Evolutionary conservation across 305 asterid genomes (phyloP).

Genomic region (Salvia sclarea): DNA sequence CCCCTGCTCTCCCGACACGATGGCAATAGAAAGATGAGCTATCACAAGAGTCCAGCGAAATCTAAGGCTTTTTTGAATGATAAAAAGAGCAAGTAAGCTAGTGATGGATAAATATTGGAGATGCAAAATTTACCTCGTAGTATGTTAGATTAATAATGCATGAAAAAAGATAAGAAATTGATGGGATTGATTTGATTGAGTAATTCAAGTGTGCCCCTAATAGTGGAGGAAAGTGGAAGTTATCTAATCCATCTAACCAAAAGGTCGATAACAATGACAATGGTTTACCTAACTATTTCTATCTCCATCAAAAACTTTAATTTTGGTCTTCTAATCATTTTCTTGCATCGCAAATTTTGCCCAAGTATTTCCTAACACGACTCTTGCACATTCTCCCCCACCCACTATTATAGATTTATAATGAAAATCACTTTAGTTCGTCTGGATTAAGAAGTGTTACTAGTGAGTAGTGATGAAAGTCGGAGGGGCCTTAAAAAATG

Average conservation of each 20-base stretch:
- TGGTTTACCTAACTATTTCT: background rate
- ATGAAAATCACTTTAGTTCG: background rate
- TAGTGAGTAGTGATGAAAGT: too few species aligned
- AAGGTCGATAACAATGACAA: constrained; percentile 12
- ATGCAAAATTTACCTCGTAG: constrained; percentile 18
- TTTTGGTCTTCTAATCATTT: constrained; percentile 12
- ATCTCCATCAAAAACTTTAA: background rate
- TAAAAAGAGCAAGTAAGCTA: background rate
- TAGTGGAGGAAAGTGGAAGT: constrained; percentile 33
- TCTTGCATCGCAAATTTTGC: background rate
- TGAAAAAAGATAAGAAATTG: constrained; percentile 29
- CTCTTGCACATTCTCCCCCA: background rate
- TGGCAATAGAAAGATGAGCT: background rate
- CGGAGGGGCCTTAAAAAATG: background rate
- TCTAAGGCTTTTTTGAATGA: background rate
- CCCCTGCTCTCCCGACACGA: constrained; percentile 6
- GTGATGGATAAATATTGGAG: background rate
- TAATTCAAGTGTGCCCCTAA: constrained; percentile 30
- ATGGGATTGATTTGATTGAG: constrained; percentile 40
- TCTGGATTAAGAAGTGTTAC: too few species aligned
- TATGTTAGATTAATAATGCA: constrained; percentile 29
- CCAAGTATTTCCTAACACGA: constrained; percentile 12
- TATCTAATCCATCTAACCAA: constrained; percentile 17
- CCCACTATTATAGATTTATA: background rate
- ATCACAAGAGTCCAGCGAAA: constrained; percentile 1